These are phyloP conservation scores for Saccharomycopsis synnaedendra DNA, from an alignment of 805 yeast species.

Conservation along the genomic window DNA sequence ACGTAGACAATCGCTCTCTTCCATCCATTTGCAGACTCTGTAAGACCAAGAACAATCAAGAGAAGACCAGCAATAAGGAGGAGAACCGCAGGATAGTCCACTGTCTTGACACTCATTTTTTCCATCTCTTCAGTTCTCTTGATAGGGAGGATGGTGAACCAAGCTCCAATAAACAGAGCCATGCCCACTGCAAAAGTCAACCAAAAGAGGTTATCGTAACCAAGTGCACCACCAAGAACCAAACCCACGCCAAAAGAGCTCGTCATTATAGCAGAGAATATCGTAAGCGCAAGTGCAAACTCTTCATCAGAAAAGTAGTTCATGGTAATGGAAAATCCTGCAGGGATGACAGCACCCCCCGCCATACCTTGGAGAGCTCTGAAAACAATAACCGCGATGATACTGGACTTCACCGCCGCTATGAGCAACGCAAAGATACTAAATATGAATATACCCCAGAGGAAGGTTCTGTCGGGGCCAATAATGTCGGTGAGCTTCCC, in stretches of 20 bases:
- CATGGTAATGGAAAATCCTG: slow-evolving; percentile 25
- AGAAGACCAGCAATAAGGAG: slow-evolving; percentile 31
- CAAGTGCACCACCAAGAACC: slow-evolving; percentile 14
- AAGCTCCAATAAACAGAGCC: slow-evolving; percentile 17
- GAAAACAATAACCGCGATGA: slow-evolving; percentile 28
- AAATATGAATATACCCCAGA: slow-evolving; percentile 19
- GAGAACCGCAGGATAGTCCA: slow-evolving; percentile 27
- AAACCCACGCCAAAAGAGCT: slow-evolving; percentile 17
- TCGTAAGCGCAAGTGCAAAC: slow-evolving; percentile 21
- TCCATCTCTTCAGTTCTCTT: slow-evolving; percentile 19
- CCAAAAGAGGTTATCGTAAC: slow-evolving; percentile 11
- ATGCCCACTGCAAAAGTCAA: slow-evolving; percentile 16
- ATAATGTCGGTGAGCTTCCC: slow-evolving; percentile 33
- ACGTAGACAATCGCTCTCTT: slow-evolving; percentile 21
- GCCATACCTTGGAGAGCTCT: slow-evolving; percentile 36
- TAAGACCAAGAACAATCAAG: slow-evolving; percentile 17
- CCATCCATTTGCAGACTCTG: slow-evolving; percentile 11
- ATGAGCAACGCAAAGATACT: slow-evolving; percentile 23
- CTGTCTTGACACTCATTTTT: slow-evolving; percentile 18
- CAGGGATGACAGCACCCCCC: slow-evolving; percentile 31
- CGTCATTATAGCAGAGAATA: slow-evolving; percentile 21
- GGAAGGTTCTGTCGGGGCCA: slow-evolving; percentile 22
- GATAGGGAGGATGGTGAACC: slow-evolving; percentile 22
- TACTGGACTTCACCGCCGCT: slow-evolving; percentile 26
- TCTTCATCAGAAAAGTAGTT: slow-evolving; percentile 22